Evolutionary conservation across 108 stramenopile species (phyloP).

Genomic region (Stephanodiscus minutulus): DNA sequence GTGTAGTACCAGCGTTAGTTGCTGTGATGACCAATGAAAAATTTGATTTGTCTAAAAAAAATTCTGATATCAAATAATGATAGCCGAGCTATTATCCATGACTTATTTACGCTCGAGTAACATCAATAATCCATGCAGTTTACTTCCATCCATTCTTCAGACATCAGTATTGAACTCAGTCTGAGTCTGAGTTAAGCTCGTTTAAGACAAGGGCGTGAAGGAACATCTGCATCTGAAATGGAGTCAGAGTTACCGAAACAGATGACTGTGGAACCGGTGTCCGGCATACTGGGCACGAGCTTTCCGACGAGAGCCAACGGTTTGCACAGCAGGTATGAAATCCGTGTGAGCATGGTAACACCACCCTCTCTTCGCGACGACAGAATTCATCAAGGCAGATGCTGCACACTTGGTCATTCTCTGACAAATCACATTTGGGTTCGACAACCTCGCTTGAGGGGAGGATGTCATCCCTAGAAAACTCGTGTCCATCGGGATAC

Average conservation of each 20-base stretch:
- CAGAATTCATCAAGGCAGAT: conserved; percentile 87
- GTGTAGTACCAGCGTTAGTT: no score
- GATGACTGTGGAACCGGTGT: conserved; percentile 8
- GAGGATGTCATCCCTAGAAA: background rate
- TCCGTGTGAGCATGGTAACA: conserved; percentile 82
- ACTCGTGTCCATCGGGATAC: no score
- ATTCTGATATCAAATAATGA: no score
- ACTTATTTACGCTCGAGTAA: background rate
- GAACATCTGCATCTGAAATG: no score
- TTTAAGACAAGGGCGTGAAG: background rate
- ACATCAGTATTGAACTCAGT: background rate
- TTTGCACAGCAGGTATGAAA: conserved; percentile 84
- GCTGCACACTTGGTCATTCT: conserved; percentile 58
- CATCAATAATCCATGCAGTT: background rate
- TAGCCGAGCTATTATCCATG: no score
- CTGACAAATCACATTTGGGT: conserved; percentile 39
- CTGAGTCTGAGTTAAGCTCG: background rate
- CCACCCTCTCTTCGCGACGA: conserved; percentile 64
- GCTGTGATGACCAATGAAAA: no score
- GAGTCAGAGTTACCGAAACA: no score
- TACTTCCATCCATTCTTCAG: background rate
- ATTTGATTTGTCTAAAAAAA: no score
- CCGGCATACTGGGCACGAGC: conserved; percentile 77
- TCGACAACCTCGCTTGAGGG: conserved; percentile 8
- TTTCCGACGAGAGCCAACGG: conserved; percentile 72